Conservation (phyloP, 768 basidiomycete species). For the Pholiota microspora region DNA sequence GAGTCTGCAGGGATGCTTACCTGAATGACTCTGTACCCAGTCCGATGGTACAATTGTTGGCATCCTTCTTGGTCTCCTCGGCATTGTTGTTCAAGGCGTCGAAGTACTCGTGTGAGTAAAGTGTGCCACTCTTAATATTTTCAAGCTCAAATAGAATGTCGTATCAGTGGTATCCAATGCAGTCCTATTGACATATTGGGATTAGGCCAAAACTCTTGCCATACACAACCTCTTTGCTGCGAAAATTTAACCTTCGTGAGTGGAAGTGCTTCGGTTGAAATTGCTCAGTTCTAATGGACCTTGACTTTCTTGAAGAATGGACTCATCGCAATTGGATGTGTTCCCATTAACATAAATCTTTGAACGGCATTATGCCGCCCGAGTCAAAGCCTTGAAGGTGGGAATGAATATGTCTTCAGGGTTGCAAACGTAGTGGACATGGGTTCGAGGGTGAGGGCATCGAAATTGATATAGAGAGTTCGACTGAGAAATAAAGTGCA, state of each 20-base stretch:
- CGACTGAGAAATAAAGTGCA: no score
- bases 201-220: constrained; percentile 20
- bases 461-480: no score
- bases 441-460: no score
- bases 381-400: no score
- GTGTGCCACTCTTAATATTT: no score
- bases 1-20: not conserved
- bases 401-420: no score
- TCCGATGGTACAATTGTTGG: constrained; percentile 14
- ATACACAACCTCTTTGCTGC: constrained; percentile 26
- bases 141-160: not conserved
- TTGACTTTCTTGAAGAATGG: constrained; percentile 18
- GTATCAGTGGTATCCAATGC: constrained; percentile 15
- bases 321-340: constrained; percentile 26
- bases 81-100: constrained; percentile 16
- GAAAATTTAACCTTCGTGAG: constrained; percentile 23
- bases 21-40: not conserved
- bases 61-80: constrained; percentile 11
- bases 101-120: constrained; percentile 17
- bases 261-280: not conserved
- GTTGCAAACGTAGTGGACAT: no score
- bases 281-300: no score
- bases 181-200: constrained; percentile 19
- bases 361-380: constrained; percentile 7
- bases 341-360: constrained; percentile 25